Percentiles rank a stretch among this genome's conserved stretches.
Conservation (phyloP, 2,329 filamentous ascomycete genomes). For the Aureobasidium sp. region DNA sequence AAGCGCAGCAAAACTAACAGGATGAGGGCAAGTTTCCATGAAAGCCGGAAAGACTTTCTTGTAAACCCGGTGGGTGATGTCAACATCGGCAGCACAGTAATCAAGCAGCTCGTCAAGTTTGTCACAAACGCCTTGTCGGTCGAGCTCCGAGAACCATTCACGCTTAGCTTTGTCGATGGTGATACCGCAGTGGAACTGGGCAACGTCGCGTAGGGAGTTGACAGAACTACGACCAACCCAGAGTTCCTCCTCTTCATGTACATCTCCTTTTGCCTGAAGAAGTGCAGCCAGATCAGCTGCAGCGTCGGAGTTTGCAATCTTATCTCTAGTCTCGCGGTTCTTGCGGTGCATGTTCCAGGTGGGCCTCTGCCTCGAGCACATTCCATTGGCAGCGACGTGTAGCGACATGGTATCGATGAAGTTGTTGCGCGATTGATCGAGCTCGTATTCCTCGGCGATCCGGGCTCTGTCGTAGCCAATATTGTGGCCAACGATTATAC, state of each 20-base stretch:
- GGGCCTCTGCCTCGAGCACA: slow-evolving; percentile 93
- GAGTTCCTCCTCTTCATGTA: slow-evolving; percentile 81
- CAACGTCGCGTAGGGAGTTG: slow-evolving; percentile 90
- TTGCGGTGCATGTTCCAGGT: slow-evolving; percentile 98
- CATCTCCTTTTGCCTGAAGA: slow-evolving; percentile 51
- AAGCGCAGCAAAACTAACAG: slow-evolving; percentile 90
- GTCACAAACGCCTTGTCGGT: slow-evolving; percentile 58
- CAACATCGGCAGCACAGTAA: slow-evolving; percentile 92
- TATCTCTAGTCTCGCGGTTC: slow-evolving; percentile 72
- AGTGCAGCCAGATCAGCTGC: slow-evolving; percentile 63
- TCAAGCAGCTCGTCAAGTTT: slow-evolving; percentile 77
- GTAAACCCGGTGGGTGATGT: slow-evolving; percentile 88
- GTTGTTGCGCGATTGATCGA: slow-evolving; percentile 72
- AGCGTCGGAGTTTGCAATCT: slow-evolving; percentile 61
- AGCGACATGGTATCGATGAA: slow-evolving; percentile 98
- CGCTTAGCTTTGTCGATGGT: slow-evolving; percentile 83
- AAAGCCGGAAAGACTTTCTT: slow-evolving; percentile 88
- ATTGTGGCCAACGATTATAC: slow-evolving; percentile 88
- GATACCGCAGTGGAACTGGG: slow-evolving; percentile 88
- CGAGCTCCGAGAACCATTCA: slow-evolving; percentile 76
- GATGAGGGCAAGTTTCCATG: slow-evolving; percentile 82
- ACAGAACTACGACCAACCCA: slow-evolving; percentile 94
- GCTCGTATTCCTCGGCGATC: slow-evolving; percentile 77
- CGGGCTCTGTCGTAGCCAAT: slow-evolving; percentile 89
- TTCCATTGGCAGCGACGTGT: slow-evolving; percentile 94